A percentile compares a stretch with the other conserved stretches of the same genome.
Conservation (phyloP, 176 grass and related monocot species). For the Neostapfia colusana region DNA sequence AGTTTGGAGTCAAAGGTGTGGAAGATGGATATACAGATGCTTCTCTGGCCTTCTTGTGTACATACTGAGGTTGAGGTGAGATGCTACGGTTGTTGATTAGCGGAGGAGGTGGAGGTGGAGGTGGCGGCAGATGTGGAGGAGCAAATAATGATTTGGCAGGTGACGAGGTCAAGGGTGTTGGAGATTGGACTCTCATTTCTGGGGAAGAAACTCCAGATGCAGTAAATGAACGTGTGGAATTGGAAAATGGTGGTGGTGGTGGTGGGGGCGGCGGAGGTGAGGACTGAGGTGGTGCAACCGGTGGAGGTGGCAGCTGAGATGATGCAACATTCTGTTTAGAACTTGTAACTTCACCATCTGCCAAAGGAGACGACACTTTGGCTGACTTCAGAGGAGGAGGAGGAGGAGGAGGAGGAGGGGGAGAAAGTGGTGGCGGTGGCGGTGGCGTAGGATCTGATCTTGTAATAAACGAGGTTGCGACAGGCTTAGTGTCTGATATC, state of each 20-base stretch:
- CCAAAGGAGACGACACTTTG: slow-evolving; percentile 23
- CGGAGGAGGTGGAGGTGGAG: slow-evolving; percentile 36
- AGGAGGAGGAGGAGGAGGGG: slow-evolving; percentile 12
- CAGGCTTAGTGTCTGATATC: slow-evolving; percentile 23
- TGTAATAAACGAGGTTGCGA: background rate
- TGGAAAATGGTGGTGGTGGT: slow-evolving; percentile 31
- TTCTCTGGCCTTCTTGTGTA: slow-evolving; percentile 20
- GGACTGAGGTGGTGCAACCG: no score
- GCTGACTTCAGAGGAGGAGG: slow-evolving; percentile 38
- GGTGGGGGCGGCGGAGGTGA: slow-evolving; percentile 36
- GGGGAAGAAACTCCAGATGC: slow-evolving; percentile 19
- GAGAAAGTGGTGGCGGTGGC: slow-evolving; percentile 29
- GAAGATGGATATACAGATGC: slow-evolving; percentile 10
- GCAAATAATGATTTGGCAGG: slow-evolving; percentile 20
- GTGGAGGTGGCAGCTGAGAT: slow-evolving; percentile 34
- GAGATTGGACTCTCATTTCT: slow-evolving; percentile 27
- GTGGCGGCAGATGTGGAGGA: slow-evolving; percentile 14
- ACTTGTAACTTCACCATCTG: slow-evolving; percentile 27
- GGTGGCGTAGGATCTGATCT: slow-evolving; percentile 28
- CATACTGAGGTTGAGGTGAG: slow-evolving; percentile 20
- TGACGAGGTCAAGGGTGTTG: slow-evolving; percentile 25
- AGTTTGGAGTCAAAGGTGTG: slow-evolving; percentile 6
- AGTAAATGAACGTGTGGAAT: slow-evolving; percentile 16
- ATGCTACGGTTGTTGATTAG: slow-evolving; percentile 20
- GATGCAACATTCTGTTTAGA: slow-evolving; percentile 23